Evolutionary conservation across 169 alveolate species (phyloP).

Genomic region (Eimeria sp.): DNA sequence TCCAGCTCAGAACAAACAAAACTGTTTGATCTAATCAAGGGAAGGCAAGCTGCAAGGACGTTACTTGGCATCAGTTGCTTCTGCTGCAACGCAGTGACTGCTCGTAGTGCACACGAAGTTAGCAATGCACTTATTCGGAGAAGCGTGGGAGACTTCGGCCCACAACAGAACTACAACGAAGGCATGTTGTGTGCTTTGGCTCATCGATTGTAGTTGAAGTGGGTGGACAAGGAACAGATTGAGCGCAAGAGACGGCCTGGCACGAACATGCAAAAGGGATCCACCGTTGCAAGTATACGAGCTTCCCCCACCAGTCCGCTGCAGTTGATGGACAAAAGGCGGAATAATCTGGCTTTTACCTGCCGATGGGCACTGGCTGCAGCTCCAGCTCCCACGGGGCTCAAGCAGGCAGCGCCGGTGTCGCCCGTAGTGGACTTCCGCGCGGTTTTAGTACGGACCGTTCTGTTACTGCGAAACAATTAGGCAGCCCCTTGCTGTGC

Average conservation of each 20-base stretch:
- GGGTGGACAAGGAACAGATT: background rate
- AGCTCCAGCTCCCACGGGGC: background rate
- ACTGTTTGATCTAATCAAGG: background rate
- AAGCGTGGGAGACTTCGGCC: background rate
- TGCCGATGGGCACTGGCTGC: background rate
- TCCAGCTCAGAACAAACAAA: background rate
- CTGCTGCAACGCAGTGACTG: slow-evolving; percentile 21
- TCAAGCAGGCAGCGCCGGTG: background rate
- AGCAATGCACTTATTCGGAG: background rate
- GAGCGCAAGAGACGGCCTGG: background rate
- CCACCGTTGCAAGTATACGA: background rate
- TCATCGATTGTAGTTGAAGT: background rate
- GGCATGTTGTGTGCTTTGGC: background rate
- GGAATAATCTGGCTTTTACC: background rate
- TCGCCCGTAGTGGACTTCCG: background rate
- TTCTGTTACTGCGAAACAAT: background rate
- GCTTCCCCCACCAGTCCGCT: background rate
- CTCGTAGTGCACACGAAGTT: slow-evolving; percentile 44
- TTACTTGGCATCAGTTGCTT: background rate
- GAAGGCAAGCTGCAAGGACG: background rate
- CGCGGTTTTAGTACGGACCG: background rate
- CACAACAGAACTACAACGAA: background rate
- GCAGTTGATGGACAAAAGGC: background rate
- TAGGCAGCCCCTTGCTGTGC: background rate
- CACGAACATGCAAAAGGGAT: background rate